Evolutionary conservation across 1,139 yeast species (phyloP).

Genomic region (Hemisphaericaspora xylanilytica): DNA sequence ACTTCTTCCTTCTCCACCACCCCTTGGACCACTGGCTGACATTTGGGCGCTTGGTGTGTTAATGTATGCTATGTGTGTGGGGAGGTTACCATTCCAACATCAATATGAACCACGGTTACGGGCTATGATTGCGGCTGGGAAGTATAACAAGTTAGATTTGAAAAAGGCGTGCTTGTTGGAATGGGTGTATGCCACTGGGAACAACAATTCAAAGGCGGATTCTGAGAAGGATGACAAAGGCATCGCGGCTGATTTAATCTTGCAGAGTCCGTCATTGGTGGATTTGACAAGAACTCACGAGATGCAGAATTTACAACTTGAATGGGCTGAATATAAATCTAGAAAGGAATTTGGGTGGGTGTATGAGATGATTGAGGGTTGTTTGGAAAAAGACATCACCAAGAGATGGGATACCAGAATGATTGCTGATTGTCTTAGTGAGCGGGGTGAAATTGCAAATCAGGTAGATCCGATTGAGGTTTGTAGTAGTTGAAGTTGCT

Average conservation of each 20-base stretch:
- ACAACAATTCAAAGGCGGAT: conserved; percentile 1
- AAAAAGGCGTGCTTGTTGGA: conserved; percentile 30
- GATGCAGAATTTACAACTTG: conserved; percentile 14
- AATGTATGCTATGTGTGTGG: conserved; percentile 68
- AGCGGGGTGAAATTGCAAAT: no score
- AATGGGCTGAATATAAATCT: conserved; percentile 24
- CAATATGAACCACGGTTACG: conserved; percentile 75
- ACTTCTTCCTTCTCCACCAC: conserved; percentile 62
- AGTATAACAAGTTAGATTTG: conserved; percentile 50
- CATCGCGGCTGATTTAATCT: conserved; percentile 11
- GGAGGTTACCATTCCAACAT: conserved; percentile 80
- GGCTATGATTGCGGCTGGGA: conserved; percentile 68
- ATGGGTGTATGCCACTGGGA: conserved; percentile 19
- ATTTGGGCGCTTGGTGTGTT: conserved; percentile 90
- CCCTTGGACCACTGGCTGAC: conserved; percentile 73
- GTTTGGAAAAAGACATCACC: conserved; percentile 51
- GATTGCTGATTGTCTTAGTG: conserved; percentile 20
- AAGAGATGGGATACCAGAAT: conserved; percentile 50
- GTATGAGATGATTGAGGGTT: conserved; percentile 49
- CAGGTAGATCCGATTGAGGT: not conserved
- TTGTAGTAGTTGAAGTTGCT: not conserved
- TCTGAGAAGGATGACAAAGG: conserved; percentile 7
- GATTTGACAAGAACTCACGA: conserved; percentile 23
- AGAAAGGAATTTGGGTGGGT: conserved; percentile 28
- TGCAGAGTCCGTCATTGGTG: conserved; percentile 20